phyloP scores from a whole-genome alignment of 169 alveolate genomes.

The Perkinsus olseni region DNA sequence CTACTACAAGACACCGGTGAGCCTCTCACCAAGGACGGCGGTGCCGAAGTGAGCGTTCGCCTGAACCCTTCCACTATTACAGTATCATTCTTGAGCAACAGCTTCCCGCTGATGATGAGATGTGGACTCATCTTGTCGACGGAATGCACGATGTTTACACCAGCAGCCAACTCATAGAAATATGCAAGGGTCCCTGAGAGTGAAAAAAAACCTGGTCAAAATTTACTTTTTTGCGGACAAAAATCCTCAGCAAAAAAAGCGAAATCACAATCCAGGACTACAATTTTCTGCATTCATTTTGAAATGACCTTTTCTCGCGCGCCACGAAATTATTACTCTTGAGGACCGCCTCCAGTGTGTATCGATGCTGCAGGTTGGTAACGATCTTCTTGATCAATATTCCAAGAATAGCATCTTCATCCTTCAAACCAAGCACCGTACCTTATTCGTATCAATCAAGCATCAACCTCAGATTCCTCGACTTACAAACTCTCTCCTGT shows the following conservation, averaged over 20 bases:
- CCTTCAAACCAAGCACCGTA: slow-evolving; percentile 49
- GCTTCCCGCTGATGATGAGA: slow-evolving; percentile 79
- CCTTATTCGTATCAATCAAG: no score
- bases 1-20: no score
- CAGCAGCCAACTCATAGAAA: slow-evolving; percentile 79
- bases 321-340: not conserved
- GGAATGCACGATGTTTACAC: slow-evolving; percentile 81
- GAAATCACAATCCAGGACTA: no score
- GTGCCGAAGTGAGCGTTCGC: no score
- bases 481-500: not conserved
- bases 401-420: slow-evolving; percentile 59
- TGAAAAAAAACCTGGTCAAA: not conserved
- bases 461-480: no score
- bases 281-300: no score
- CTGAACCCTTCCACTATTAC: slow-evolving; percentile 32
- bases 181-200: slow-evolving; percentile 50
- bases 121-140: slow-evolving; percentile 77
- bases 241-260: no score
- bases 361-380: slow-evolving; percentile 31
- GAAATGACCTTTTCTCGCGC: no score
- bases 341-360: slow-evolving; percentile 26
- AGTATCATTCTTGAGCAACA: slow-evolving; percentile 75
- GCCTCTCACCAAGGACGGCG: no score
- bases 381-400: slow-evolving; percentile 50
- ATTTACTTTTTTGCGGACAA: no score